Conservation (phyloP, 805 yeast species). For the Lipomyces sp. region DNA sequence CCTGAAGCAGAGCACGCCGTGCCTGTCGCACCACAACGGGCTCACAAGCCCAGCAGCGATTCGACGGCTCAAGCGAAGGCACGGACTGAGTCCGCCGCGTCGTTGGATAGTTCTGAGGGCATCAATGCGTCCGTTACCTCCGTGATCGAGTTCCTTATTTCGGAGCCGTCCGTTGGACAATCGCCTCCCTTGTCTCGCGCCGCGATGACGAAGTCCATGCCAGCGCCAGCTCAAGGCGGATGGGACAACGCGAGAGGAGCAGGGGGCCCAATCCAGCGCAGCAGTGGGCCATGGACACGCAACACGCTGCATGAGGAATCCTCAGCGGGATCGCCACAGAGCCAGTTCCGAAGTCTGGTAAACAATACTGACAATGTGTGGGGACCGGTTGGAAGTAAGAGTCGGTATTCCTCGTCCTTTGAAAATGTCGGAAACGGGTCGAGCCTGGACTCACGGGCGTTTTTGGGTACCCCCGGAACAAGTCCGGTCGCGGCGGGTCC, state of each 20-base stretch:
- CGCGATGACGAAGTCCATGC: neutral
- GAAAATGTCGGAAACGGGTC: constrained; percentile 19
- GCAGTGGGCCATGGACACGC: constrained; percentile 12
- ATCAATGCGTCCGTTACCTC: constrained; percentile 27
- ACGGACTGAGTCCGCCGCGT: constrained; percentile 21
- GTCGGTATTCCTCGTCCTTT: constrained; percentile 17
- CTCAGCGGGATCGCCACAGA: neutral
- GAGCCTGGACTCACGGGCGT: constrained; percentile 11
- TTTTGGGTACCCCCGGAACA: constrained; percentile 1
- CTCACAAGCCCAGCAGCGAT: too few species aligned
- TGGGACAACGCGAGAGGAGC: neutral
- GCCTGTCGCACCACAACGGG: too few species aligned
- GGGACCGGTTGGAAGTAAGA: constrained; percentile 27
- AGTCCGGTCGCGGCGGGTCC: neutral
- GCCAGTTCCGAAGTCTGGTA: constrained; percentile 14
- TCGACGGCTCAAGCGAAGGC: neutral
- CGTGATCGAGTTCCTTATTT: constrained; percentile 23
- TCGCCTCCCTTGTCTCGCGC: constrained; percentile 23
- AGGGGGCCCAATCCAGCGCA: neutral
- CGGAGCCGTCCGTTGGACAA: constrained; percentile 21
- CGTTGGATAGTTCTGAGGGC: constrained; percentile 16
- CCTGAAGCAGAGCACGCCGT: too few species aligned
- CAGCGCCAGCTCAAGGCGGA: neutral
- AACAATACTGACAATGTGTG: constrained; percentile 22
- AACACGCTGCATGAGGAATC: constrained; percentile 7